Conservation (phyloP, 768 basidiomycete genomes). For the Rhodosporidiobolus odoratus region DNA sequence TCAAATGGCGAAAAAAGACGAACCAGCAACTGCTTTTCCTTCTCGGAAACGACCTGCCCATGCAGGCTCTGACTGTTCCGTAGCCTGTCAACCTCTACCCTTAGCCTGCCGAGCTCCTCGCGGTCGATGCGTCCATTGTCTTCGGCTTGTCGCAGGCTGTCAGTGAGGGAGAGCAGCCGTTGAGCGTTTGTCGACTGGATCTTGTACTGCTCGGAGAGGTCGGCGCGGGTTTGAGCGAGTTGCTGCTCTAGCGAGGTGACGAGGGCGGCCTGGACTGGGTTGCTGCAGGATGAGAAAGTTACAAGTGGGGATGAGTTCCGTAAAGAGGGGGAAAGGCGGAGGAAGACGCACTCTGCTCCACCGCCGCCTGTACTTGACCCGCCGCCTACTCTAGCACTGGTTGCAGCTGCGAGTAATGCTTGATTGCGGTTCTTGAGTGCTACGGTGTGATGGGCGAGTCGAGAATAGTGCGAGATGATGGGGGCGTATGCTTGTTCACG, state of each 20-base stretch:
- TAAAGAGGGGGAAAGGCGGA: not conserved
- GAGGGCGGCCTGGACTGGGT: constrained; percentile 80
- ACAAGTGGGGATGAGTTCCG: not conserved
- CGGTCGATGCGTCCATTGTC: constrained; percentile 76
- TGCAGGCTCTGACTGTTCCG: constrained; percentile 73
- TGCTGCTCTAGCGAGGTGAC: constrained; percentile 88
- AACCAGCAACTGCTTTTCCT: constrained; percentile 38
- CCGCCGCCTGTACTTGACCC: not conserved
- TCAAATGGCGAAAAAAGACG: not conserved
- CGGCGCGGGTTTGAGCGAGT: constrained; percentile 82
- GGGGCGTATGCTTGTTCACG: constrained; percentile 73
- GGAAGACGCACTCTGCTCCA: constrained; percentile 59
- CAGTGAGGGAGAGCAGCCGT: constrained; percentile 84
- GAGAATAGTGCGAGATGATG: constrained; percentile 87
- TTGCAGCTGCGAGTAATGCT: constrained; percentile 73
- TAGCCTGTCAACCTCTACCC: constrained; percentile 67
- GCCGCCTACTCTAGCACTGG: not conserved
- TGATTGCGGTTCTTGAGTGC: constrained; percentile 88
- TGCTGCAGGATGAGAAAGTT: constrained; percentile 50
- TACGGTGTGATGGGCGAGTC: constrained; percentile 85
- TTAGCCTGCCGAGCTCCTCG: constrained; percentile 68
- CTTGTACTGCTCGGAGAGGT: constrained; percentile 90
- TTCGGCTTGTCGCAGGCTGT: constrained; percentile 88
- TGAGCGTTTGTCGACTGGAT: constrained; percentile 94
- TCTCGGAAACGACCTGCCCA: constrained; percentile 79